These are phyloP conservation scores for Simmondsia chinensis DNA, from an alignment of 148 eudicot genomes.

Conservation along the genomic window DNA sequence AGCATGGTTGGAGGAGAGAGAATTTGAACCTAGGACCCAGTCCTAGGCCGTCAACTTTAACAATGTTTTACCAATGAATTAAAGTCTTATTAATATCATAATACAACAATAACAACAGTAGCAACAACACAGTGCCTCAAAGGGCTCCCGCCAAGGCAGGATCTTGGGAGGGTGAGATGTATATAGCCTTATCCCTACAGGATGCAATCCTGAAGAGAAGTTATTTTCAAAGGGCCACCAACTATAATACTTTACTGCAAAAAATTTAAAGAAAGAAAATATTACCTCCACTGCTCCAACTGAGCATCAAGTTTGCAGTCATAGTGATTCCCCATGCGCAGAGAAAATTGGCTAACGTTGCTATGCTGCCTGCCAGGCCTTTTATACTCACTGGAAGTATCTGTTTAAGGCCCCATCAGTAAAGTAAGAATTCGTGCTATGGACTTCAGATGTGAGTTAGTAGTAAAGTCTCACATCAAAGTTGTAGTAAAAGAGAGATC, in stretches of 20 bases:
- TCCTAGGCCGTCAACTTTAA: too few species aligned
- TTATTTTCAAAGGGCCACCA: neutral
- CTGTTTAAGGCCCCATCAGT: constrained; percentile 17
- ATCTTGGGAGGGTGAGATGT: too few species aligned
- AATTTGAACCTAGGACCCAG: too few species aligned
- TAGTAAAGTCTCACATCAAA: neutral
- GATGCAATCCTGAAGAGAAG: neutral
- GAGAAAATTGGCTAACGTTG: constrained; percentile 61
- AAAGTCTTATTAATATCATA: too few species aligned
- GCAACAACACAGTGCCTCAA: too few species aligned
- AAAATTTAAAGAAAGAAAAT: neutral
- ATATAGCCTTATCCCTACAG: too few species aligned
- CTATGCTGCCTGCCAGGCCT: constrained; percentile 77
- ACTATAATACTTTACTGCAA: neutral
- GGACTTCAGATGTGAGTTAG: neutral
- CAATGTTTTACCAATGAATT: too few species aligned
- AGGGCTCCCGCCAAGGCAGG: too few species aligned
- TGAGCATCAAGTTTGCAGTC: constrained; percentile 59
- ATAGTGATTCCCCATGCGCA: constrained; percentile 56
- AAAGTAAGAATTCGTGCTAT: neutral
- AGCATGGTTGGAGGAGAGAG: too few species aligned
- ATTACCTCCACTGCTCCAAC: constrained; percentile 77
- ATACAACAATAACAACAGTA: too few species aligned
- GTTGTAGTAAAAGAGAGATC: neutral
- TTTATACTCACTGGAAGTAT: constrained; percentile 67